Evolutionary conservation across 805 yeast genomes (phyloP).

Genomic region (Yarrowia deformans): DNA sequence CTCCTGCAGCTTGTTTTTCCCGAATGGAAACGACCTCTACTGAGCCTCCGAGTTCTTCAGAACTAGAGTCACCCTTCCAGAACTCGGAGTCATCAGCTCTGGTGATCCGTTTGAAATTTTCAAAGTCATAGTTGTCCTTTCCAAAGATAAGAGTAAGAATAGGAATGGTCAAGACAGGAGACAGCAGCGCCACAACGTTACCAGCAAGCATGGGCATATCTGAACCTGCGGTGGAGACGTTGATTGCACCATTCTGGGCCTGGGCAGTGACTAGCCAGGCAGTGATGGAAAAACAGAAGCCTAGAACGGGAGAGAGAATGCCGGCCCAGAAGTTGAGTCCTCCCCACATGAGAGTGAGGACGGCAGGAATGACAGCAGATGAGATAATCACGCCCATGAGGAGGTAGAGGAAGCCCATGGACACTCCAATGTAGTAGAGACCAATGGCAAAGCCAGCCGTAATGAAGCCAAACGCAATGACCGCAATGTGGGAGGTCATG

Average conservation of each 20-base stretch:
- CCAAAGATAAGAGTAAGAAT: constrained; percentile 68
- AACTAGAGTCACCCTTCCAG: constrained; percentile 23
- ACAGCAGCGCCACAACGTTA: constrained; percentile 78
- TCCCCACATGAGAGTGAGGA: constrained; percentile 69
- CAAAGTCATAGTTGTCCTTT: constrained; percentile 79
- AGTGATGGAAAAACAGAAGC: constrained; percentile 75
- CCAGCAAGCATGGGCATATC: constrained; percentile 92
- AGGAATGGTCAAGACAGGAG: constrained; percentile 76
- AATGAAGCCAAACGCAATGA: constrained; percentile 63
- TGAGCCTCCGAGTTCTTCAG: constrained; percentile 3
- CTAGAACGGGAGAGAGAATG: constrained; percentile 75
- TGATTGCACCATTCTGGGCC: constrained; percentile 57
- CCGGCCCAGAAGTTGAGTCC: constrained; percentile 75
- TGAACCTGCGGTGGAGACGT: constrained; percentile 68
- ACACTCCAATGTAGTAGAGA: constrained; percentile 77
- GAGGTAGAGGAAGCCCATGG: constrained; percentile 87
- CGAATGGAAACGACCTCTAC: background rate
- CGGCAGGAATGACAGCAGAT: constrained; percentile 82
- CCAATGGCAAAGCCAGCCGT: constrained; percentile 89
- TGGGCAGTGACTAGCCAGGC: constrained; percentile 62
- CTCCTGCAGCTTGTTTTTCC: constrained; percentile 41
- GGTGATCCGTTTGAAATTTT: constrained; percentile 62
- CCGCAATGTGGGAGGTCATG: constrained; percentile 69
- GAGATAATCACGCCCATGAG: constrained; percentile 90
- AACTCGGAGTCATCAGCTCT: constrained; percentile 41